Conservation (phyloP, 768 basidiomycete genomes). For the Auricularia sp. region DNA sequence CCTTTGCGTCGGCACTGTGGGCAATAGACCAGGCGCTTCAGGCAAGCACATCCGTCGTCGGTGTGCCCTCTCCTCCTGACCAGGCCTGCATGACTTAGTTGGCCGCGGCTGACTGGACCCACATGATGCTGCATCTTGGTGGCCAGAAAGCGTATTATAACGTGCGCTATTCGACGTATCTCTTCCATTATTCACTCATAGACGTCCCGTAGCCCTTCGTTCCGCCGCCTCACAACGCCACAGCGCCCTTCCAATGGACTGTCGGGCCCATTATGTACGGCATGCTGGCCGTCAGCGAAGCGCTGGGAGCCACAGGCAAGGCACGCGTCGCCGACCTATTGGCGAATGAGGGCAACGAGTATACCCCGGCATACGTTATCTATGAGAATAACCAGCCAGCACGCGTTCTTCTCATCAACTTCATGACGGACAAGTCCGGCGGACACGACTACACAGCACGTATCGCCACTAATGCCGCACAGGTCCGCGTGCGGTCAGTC, state of each 20-base stretch:
- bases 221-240: constrained; percentile 36
- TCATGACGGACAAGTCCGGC: constrained; percentile 31
- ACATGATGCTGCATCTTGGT: constrained; percentile 37
- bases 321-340: constrained; percentile 34
- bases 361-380: constrained; percentile 37
- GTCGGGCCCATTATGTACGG: constrained; percentile 40
- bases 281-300: constrained; percentile 35
- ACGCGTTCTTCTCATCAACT: constrained; percentile 44
- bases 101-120: constrained; percentile 38
- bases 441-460: constrained; percentile 28
- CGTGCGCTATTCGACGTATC: constrained; percentile 21
- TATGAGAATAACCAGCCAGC: constrained; percentile 48
- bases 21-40: constrained; percentile 38
- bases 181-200: neutral
- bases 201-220: constrained; percentile 33
- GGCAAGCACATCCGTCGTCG: neutral
- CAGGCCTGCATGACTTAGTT: constrained; percentile 12
- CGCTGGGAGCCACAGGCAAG: constrained; percentile 31
- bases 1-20: constrained; percentile 42
- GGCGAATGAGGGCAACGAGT: constrained; percentile 28
- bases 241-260: constrained; percentile 42
- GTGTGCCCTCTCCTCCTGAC: neutral
- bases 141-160: constrained; percentile 44
- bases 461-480: constrained; percentile 30
- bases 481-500: constrained; percentile 44